Conservation (phyloP, 2,329 filamentous ascomycete genomes). For the Phyllosticta capitalensis region DNA sequence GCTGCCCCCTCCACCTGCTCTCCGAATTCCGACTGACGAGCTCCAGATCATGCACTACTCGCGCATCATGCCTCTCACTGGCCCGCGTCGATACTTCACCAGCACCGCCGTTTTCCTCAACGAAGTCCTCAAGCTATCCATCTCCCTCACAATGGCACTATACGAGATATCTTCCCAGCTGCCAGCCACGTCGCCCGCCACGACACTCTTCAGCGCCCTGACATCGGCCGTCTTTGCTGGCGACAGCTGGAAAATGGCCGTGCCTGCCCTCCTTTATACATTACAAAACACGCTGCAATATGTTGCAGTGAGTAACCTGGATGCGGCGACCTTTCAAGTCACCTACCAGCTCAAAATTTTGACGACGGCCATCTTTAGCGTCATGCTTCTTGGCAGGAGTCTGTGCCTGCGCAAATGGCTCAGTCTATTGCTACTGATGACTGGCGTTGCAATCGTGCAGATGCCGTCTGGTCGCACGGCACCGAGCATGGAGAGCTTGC, state of each 20-base stretch:
- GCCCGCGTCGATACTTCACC: slow-evolving; percentile 81
- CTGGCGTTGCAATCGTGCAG: slow-evolving; percentile 79
- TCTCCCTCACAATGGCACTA: slow-evolving; percentile 77
- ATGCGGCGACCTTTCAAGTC: slow-evolving; percentile 87
- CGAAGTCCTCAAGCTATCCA: slow-evolving; percentile 80
- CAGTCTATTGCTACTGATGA: slow-evolving; percentile 65
- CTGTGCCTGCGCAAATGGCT: slow-evolving; percentile 70
- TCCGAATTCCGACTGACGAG: not conserved
- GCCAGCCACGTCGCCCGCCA: slow-evolving; percentile 69
- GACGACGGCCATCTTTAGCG: slow-evolving; percentile 78
- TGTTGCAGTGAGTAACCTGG: slow-evolving; percentile 79
- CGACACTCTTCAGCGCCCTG: slow-evolving; percentile 70
- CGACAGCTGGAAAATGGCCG: slow-evolving; percentile 89
- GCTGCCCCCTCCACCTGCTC: slow-evolving; percentile 13
- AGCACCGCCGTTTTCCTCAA: slow-evolving; percentile 92
- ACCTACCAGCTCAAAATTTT: slow-evolving; percentile 93
- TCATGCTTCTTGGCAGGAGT: slow-evolving; percentile 61
- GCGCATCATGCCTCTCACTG: slow-evolving; percentile 75
- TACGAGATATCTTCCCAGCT: slow-evolving; percentile 75
- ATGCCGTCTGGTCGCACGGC: slow-evolving; percentile 54
- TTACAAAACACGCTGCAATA: slow-evolving; percentile 92
- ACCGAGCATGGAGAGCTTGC: slow-evolving; percentile 46
- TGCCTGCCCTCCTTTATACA: slow-evolving; percentile 82
- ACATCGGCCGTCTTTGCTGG: slow-evolving; percentile 73
- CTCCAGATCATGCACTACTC: slow-evolving; percentile 85